Evolutionary conservation across 305 asterid genomes (phyloP).

Genomic region (Caryopteris hybrid): DNA sequence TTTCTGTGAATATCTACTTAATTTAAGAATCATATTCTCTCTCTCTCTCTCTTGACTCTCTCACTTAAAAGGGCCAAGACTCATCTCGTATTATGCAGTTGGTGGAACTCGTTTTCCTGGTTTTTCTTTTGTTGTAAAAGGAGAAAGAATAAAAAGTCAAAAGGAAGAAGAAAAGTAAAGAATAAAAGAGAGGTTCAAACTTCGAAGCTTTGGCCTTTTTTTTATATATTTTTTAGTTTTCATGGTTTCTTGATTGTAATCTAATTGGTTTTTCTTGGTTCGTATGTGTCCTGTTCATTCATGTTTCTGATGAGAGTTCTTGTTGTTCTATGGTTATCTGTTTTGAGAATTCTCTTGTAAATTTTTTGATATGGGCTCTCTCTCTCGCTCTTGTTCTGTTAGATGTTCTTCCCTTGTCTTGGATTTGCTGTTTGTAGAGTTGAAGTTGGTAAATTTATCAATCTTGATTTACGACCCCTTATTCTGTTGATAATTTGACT

Average conservation of each 20-base stretch:
- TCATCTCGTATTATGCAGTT: conserved; percentile 13
- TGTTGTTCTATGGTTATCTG: background rate
- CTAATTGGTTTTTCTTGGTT: background rate
- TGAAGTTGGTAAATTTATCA: background rate
- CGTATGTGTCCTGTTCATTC: background rate
- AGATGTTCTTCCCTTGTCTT: background rate
- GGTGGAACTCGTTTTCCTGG: conserved; percentile 15
- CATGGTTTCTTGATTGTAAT: conserved; percentile 13
- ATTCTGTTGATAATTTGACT: conserved; percentile 7
- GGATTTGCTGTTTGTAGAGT: background rate
- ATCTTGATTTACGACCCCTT: conserved; percentile 7
- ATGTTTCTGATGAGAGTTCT: background rate
- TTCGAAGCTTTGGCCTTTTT: background rate
- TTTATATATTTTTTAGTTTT: background rate
- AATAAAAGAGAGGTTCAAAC: background rate
- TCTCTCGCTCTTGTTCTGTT: background rate
- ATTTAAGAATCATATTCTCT: background rate
- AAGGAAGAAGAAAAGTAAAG: conserved; percentile 17
- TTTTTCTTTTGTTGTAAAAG: conserved; percentile 14
- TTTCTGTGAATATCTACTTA: background rate
- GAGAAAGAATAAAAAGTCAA: conserved; percentile 22
- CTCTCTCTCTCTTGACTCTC: conserved; percentile 14
- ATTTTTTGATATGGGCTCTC: conserved; percentile 2
- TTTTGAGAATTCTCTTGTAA: background rate
- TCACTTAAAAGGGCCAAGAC: conserved; percentile 1